Conservation (phyloP, 495 filamentous ascomycete species). For the Thozetella sp. region DNA sequence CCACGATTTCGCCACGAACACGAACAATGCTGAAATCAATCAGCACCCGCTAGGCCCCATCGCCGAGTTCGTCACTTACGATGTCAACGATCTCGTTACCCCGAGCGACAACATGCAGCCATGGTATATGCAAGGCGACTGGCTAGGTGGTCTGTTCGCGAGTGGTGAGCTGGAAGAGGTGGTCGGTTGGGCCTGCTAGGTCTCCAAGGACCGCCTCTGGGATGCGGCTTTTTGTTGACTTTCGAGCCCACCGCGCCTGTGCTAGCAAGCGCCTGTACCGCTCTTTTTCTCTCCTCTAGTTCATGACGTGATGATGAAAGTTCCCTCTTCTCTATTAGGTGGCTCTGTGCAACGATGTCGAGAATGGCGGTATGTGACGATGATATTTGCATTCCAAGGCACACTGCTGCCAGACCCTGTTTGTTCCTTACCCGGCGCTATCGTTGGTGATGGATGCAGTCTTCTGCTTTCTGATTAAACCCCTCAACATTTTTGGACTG, state of each 20-base stretch:
- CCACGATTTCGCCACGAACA: background rate
- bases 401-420: too few species aligned
- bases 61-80: background rate
- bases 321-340: background rate
- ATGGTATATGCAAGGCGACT: slow-evolving; percentile 1
- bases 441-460: too few species aligned
- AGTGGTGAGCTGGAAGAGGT: slow-evolving; percentile 2
- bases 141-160: background rate
- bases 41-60: background rate
- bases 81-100: background rate
- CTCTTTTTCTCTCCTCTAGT: background rate
- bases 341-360: background rate
- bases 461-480: too few species aligned
- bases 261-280: too few species aligned
- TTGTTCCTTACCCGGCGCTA: too few species aligned
- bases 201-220: background rate
- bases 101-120: slow-evolving; percentile 2
- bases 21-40: background rate
- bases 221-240: background rate
- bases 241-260: too few species aligned
- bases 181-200: background rate
- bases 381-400: background rate
- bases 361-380: background rate
- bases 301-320: background rate
- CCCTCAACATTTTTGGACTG: too few species aligned